A percentile compares a stretch with the other conserved stretches of the same genome.
Evolutionary conservation across 75 land plant genomes (phyloP).

Genomic region (Cupressus sempervirens): DNA sequence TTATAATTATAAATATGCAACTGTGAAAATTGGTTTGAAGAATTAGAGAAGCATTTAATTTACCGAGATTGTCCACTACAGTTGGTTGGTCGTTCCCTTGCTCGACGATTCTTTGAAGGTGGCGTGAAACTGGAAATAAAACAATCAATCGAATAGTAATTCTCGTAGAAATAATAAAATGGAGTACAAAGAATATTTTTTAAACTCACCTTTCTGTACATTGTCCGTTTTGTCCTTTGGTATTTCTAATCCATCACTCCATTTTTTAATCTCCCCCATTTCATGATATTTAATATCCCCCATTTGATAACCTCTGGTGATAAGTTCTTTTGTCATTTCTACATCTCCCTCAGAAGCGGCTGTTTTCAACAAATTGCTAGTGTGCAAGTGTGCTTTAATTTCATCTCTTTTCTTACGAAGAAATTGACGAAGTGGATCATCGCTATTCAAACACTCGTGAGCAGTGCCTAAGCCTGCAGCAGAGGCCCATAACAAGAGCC

Average conservation of each 20-base stretch:
- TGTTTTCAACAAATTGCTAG: background rate
- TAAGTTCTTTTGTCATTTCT: background rate
- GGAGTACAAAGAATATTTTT: background rate
- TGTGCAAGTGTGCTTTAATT: background rate
- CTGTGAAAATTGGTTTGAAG: too few relatives aligned
- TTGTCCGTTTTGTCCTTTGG: background rate
- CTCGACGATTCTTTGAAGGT: too few relatives aligned
- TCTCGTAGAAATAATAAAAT: background rate
- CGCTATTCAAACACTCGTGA: background rate
- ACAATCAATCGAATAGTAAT: too few relatives aligned
- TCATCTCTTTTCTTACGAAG: background rate
- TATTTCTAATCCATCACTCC: too few relatives aligned
- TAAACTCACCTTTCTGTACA: background rate
- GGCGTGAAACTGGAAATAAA: too few relatives aligned
- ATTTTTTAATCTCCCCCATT: background rate
- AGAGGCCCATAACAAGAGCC: background rate
- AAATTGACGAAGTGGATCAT: background rate
- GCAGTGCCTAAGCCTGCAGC: background rate
- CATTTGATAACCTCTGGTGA: background rate
- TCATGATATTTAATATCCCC: background rate
- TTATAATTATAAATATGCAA: too few relatives aligned
- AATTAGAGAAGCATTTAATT: too few relatives aligned
- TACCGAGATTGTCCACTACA: too few relatives aligned
- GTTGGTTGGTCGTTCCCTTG: too few relatives aligned
- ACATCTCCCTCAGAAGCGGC: background rate